A percentile compares a stretch with the other conserved stretches of the same genome.
Evolutionary conservation across 2,329 filamentous ascomycete species (phyloP).

Genomic region (Emergomyces orientalis): DNA sequence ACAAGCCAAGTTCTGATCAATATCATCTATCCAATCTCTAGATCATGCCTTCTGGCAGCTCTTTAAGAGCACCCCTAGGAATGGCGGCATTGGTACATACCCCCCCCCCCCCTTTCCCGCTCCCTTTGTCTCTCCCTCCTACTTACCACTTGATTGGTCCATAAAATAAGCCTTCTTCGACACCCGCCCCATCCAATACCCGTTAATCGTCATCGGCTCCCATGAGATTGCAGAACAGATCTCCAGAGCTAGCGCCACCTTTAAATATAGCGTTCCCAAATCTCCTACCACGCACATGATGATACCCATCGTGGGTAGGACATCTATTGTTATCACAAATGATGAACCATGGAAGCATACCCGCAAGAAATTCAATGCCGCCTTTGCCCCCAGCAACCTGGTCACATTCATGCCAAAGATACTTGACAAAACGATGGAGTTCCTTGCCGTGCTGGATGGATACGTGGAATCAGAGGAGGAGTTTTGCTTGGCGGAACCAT

Average conservation of each 20-base stretch:
- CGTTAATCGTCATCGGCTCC: neutral
- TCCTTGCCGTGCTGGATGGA: neutral
- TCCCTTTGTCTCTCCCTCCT: neutral
- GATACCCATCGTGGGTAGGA: slow-evolving; percentile 25
- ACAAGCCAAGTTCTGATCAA: neutral
- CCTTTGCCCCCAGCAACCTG: neutral
- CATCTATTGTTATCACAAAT: slow-evolving; percentile 8
- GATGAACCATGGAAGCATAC: neutral
- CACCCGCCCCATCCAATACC: neutral
- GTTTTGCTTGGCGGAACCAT: neutral
- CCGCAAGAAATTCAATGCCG: slow-evolving; percentile 1
- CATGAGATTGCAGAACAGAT: slow-evolving; percentile 1
- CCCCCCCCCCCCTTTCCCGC: too few relatives aligned
- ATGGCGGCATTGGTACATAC: neutral
- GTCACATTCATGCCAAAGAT: neutral
- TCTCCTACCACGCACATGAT: slow-evolving; percentile 22
- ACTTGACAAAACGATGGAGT: neutral
- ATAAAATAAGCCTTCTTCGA: neutral
- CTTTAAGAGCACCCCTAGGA: neutral
- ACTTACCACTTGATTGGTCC: neutral
- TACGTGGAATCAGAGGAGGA: neutral
- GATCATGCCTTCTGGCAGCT: neutral
- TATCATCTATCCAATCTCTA: neutral
- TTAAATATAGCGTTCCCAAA: slow-evolving; percentile 1
- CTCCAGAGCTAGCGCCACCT: neutral